Conservation (phyloP, 176 grass and related monocot species). For the Thinopyrum elongatum region DNA sequence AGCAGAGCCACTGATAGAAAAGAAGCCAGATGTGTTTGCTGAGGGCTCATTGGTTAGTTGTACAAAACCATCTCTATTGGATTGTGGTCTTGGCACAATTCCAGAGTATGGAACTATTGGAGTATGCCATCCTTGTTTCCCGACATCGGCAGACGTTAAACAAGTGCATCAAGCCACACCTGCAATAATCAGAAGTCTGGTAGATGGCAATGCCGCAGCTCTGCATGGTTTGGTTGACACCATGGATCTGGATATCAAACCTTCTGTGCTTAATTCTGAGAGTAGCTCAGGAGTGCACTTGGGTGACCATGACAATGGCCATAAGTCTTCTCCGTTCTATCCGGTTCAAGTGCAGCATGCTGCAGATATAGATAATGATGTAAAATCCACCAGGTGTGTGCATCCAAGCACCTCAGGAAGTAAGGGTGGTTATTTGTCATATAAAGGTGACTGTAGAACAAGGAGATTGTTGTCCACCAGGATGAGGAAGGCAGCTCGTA, state of each 20-base stretch:
- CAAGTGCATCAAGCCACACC: slow-evolving; percentile 34
- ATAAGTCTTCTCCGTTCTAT: slow-evolving; percentile 35
- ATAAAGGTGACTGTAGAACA: slow-evolving; percentile 53
- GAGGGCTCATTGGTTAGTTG: slow-evolving; percentile 17
- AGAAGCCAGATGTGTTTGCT: slow-evolving; percentile 37
- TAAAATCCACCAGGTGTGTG: slow-evolving; percentile 58
- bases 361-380: slow-evolving; percentile 73
- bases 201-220: slow-evolving; percentile 21
- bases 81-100: slow-evolving; percentile 29
- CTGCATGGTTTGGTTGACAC: slow-evolving; percentile 38
- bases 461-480: slow-evolving; percentile 68
- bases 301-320: slow-evolving; percentile 35
- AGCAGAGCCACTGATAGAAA: slow-evolving; percentile 41
- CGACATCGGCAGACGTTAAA: slow-evolving; percentile 25
- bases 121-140: background rate
- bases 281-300: slow-evolving; percentile 62
- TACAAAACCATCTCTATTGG: slow-evolving; percentile 1
- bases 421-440: slow-evolving; percentile 41
- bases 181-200: background rate
- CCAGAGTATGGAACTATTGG: slow-evolving; percentile 38
- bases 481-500: slow-evolving; percentile 60
- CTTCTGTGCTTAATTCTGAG: slow-evolving; percentile 50
- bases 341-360: slow-evolving; percentile 25
- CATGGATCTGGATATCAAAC: slow-evolving; percentile 45
- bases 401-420: slow-evolving; percentile 38